Percentiles rank a stretch among this genome's conserved stretches.
Evolutionary conservation across 768 basidiomycete genomes (phyloP).

Genomic region (Phlebiopsis flavidoalba): DNA sequence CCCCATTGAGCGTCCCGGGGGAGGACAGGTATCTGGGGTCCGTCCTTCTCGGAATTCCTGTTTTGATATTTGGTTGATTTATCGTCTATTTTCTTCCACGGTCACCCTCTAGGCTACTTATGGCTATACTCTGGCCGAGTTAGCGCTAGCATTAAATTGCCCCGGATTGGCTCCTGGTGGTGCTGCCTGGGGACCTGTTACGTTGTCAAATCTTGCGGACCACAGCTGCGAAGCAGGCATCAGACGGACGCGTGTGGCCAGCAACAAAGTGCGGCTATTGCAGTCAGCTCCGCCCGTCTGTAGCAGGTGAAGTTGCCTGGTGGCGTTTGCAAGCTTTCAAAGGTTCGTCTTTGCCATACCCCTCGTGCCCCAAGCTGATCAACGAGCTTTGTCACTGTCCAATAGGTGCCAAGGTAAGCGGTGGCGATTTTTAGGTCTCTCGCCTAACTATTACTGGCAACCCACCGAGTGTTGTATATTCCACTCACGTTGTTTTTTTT

Average conservation of each 20-base stretch:
- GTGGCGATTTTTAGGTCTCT: not conserved
- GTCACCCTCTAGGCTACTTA: not conserved
- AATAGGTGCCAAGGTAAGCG: not conserved
- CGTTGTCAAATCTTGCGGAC: not conserved
- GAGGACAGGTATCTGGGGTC: not conserved
- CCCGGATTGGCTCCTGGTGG: not conserved
- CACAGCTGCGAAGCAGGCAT: not conserved
- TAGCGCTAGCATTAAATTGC: not conserved
- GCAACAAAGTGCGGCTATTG: not conserved
- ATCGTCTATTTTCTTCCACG: not conserved
- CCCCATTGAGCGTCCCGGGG: no score
- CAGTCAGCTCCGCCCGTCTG: no score
- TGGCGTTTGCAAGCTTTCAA: no score
- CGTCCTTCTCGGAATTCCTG: not conserved
- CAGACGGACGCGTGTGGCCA: not conserved
- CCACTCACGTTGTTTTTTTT: not conserved
- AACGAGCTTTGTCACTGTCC: not conserved
- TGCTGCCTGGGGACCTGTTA: not conserved
- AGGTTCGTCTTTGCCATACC: no score
- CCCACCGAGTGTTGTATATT: not conserved
- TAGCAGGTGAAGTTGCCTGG: no score
- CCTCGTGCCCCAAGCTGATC: not conserved
- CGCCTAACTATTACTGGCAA: not conserved
- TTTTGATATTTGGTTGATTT: not conserved
- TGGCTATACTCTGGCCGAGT: not conserved